Evolutionary conservation across 495 filamentous ascomycete species (phyloP).

Genomic region (Diplogelasinospora grovesii): DNA sequence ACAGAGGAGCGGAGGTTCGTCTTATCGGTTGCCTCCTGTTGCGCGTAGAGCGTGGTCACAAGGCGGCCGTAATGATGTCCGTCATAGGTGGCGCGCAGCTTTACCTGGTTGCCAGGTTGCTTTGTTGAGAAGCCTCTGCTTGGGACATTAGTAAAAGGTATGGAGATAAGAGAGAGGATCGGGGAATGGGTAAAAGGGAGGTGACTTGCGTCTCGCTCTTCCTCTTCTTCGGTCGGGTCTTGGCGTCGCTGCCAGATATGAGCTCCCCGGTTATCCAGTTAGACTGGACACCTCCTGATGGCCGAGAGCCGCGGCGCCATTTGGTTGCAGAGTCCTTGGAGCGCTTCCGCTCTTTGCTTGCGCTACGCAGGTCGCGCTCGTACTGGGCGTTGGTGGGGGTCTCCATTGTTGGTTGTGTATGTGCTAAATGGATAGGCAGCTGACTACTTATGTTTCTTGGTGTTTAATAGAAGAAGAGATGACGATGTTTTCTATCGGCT

Average conservation of each 20-base stretch:
- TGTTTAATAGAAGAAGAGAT: background rate
- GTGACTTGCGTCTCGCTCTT: constrained; percentile 5
- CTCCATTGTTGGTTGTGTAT: too few relatives aligned
- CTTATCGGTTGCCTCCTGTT: constrained; percentile 27
- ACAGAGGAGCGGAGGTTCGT: constrained; percentile 3
- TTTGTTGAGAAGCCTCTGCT: too few relatives aligned
- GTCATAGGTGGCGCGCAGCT: constrained; percentile 4
- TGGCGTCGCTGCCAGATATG: constrained; percentile 17
- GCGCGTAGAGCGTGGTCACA: constrained; percentile 23
- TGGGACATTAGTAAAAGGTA: too few relatives aligned
- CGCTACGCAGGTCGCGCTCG: constrained; percentile 40
- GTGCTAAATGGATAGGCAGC: too few relatives aligned
- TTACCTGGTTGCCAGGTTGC: too few relatives aligned
- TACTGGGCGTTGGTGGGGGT: constrained; percentile 13
- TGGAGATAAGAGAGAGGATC: background rate
- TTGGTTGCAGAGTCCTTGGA: constrained; percentile 35
- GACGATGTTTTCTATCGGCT: too few relatives aligned
- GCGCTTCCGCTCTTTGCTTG: constrained; percentile 36
- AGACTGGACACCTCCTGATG: constrained; percentile 17
- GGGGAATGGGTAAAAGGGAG: background rate
- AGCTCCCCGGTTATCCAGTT: constrained; percentile 6
- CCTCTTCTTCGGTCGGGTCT: constrained; percentile 21
- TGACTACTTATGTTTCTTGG: background rate
- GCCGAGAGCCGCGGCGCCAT: constrained; percentile 33
- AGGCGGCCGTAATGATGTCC: constrained; percentile 9